These are phyloP conservation scores for Cercospora sesami DNA, from an alignment of 2,329 filamentous ascomycete species.

Conservation along the genomic window DNA sequence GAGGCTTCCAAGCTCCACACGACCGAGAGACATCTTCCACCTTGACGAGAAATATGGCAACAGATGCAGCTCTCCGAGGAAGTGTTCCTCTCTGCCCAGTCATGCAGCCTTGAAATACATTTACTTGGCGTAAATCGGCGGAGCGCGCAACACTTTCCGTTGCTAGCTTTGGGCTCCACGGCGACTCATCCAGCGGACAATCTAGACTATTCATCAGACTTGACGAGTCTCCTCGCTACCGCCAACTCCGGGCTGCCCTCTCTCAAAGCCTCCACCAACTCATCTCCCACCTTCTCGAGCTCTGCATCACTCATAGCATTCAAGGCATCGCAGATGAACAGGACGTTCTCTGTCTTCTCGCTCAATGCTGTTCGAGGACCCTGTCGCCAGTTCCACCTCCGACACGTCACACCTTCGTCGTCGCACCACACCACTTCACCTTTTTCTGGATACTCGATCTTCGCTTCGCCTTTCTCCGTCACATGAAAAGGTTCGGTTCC, in stretches of 20 bases:
- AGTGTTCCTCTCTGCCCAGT: too few relatives aligned
- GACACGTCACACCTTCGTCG: constrained; percentile 41
- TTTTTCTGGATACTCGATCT: constrained; percentile 23
- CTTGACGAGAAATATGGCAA: too few relatives aligned
- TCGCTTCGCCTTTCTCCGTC: constrained; percentile 34
- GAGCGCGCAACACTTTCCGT: too few relatives aligned
- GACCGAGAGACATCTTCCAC: too few relatives aligned
- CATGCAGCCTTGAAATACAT: too few relatives aligned
- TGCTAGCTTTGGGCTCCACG: too few relatives aligned
- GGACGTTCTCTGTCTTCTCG: constrained; percentile 40
- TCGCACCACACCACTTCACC: constrained; percentile 47
- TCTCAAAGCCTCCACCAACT: constrained; percentile 30
- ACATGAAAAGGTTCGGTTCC: constrained; percentile 42
- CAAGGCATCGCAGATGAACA: constrained; percentile 42
- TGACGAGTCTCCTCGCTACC: constrained; percentile 19
- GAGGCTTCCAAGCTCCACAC: too few relatives aligned
- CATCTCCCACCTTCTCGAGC: constrained; percentile 35
- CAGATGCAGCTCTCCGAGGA: too few relatives aligned
- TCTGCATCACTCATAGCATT: constrained; percentile 29
- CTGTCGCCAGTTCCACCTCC: constrained; percentile 46
- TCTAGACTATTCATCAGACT: not conserved
- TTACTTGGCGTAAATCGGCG: too few relatives aligned
- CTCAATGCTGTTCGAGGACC: constrained; percentile 40
- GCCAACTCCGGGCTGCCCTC: constrained; percentile 22
- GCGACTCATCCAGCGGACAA: too few relatives aligned